Conservation (phyloP, 495 filamentous ascomycete genomes). For the Symbiotaphrina buchneri region DNA sequence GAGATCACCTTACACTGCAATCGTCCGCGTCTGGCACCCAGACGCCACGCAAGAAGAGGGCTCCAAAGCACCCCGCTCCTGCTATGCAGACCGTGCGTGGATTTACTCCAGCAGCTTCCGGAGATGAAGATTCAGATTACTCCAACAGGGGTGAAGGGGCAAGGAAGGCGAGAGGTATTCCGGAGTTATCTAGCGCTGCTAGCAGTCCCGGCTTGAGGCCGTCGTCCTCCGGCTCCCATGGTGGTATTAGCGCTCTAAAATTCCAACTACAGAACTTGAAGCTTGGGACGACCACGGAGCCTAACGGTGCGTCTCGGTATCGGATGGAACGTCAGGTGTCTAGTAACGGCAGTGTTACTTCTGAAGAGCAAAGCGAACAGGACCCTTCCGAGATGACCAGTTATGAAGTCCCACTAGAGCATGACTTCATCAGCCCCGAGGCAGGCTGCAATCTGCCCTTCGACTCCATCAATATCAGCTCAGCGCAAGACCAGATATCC, state of each 20-base stretch:
- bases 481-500: conserved; percentile 19
- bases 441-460: conserved; percentile 17
- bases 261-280: conserved; percentile 50
- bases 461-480: conserved; percentile 16
- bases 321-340: conserved; percentile 7
- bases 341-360: conserved; percentile 19
- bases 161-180: conserved; percentile 10
- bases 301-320: conserved; percentile 19
- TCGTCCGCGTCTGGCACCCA: conserved; percentile 11
- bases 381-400: conserved; percentile 34
- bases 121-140: conserved; percentile 67
- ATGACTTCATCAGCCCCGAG: conserved; percentile 69
- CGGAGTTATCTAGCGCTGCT: conserved; percentile 13
- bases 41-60: conserved; percentile 16
- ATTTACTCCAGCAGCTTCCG: conserved; percentile 70
- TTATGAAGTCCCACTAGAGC: conserved; percentile 73
- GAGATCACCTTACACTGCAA: conserved; percentile 5
- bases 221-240: conserved; percentile 24
- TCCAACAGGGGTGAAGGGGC: conserved; percentile 25
- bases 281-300: conserved; percentile 9
- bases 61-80: conserved; percentile 22
- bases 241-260: conserved; percentile 59
- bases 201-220: conserved; percentile 36
- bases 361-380: conserved; percentile 28
- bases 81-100: conserved; percentile 57